These are phyloP conservation scores for Solanum clarkiae DNA, from an alignment of 257 asterid genomes.

Conservation along the genomic window DNA sequence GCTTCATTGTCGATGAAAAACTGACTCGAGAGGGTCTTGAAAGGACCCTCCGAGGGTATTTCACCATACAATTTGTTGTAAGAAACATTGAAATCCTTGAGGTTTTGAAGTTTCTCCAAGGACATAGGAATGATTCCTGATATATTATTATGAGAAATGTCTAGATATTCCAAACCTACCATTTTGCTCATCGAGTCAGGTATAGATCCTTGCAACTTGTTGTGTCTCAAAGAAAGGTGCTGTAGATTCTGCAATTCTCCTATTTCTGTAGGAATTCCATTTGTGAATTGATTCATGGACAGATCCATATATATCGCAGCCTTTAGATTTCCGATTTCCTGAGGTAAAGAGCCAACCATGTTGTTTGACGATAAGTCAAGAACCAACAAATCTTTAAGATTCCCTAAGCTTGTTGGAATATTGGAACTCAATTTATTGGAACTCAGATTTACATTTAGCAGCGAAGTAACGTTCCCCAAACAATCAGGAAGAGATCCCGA, in stretches of 20 bases:
- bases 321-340: background rate
- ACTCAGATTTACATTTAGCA: rapidly evolving
- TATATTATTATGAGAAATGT: background rate
- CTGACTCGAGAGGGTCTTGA: background rate
- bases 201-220: background rate
- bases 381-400: rapidly evolving
- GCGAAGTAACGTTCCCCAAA: no score
- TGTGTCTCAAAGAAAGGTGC: background rate
- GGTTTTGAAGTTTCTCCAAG: background rate
- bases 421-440: background rate
- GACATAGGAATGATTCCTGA: background rate
- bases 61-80: background rate
- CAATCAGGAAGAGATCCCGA: background rate
- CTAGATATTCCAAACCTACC: background rate
- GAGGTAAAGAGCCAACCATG: background rate
- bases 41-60: background rate
- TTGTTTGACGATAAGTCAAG: background rate
- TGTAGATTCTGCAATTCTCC: background rate
- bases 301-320: background rate
- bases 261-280: background rate
- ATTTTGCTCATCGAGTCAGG: background rate
- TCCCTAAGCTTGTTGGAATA: background rate
- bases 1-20: background rate
- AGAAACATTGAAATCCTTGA: background rate
- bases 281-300: background rate